phyloP scores from a whole-genome alignment of 805 yeast species.

The Brettanomyces anomalus region DNA sequence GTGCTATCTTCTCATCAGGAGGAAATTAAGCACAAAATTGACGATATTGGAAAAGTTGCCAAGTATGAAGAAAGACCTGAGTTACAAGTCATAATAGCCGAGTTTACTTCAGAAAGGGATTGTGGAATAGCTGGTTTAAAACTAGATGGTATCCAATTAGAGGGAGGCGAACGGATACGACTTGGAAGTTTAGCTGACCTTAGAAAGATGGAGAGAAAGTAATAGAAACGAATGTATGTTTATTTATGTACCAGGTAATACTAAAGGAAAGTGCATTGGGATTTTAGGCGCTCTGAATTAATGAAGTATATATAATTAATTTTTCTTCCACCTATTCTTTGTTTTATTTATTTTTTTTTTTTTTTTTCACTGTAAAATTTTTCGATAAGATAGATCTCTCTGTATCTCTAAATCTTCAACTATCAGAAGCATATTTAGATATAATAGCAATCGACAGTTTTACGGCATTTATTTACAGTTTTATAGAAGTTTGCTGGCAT shows the following conservation, averaged over 20 bases:
- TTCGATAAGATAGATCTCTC: not conserved
- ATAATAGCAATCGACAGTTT: no score
- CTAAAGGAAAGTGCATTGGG: no score
- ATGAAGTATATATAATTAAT: no score
- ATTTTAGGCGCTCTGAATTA: no score
- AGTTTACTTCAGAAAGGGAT: constrained; percentile 13
- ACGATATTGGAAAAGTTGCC: not conserved
- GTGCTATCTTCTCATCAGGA: not conserved
- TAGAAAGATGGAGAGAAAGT: not conserved
- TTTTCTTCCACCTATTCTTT: no score
- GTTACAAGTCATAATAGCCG: constrained; percentile 6
- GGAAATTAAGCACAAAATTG: not conserved
- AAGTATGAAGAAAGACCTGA: constrained; percentile 11
- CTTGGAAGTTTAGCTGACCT: not conserved
- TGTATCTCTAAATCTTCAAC: not conserved
- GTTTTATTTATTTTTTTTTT: not conserved
- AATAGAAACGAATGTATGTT: not conserved
- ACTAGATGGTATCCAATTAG: not conserved
- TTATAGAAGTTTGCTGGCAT: no score
- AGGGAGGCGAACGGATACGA: not conserved
- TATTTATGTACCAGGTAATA: not conserved
- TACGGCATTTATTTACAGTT: no score
- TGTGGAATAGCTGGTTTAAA: constrained; percentile 17
- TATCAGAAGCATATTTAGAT: no score
- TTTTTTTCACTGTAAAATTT: not conserved